Percentiles rank a stretch among this genome's conserved stretches.
phyloP scores from a whole-genome alignment of 2,329 filamentous ascomycete genomes.

The Thyridium curvatum region DNA sequence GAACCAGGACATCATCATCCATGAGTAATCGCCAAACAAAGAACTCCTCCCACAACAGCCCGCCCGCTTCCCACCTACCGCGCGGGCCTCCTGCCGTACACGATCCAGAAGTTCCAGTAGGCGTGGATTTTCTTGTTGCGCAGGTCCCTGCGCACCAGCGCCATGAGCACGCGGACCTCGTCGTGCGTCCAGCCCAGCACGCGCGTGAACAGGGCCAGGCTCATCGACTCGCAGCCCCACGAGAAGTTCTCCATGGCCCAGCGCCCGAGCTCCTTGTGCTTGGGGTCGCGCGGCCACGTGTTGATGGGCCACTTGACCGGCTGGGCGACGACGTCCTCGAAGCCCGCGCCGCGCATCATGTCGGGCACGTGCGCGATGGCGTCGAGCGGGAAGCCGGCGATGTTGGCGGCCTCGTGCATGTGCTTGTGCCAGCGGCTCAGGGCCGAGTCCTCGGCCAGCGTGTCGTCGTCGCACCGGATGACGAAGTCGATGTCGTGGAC shows the following conservation, averaged over 20 bases:
- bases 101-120: slow-evolving; percentile 5
- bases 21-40: too few species aligned
- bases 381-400: slow-evolving; percentile 11
- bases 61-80: too few species aligned
- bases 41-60: too few species aligned
- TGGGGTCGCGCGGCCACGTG: slow-evolving; percentile 38
- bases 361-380: slow-evolving; percentile 9
- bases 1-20: too few species aligned
- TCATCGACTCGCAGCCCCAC: slow-evolving; percentile 10
- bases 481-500: slow-evolving; percentile 20
- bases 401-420: slow-evolving; percentile 10
- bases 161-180: slow-evolving; percentile 9
- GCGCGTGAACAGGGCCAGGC: slow-evolving; percentile 8
- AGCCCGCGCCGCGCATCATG: slow-evolving; percentile 36
- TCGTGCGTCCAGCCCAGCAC: slow-evolving; percentile 17
- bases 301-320: slow-evolving; percentile 38
- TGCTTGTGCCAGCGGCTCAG: slow-evolving; percentile 11
- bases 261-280: slow-evolving; percentile 33
- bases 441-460: slow-evolving; percentile 16
- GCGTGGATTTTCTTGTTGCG: slow-evolving; percentile 10
- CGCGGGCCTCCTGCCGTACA: too few species aligned
- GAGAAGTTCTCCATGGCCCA: slow-evolving; percentile 1
- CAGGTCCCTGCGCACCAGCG: slow-evolving; percentile 9
- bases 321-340: slow-evolving; percentile 38
- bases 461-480: slow-evolving; percentile 23